A percentile compares a stretch with the other conserved stretches of the same genome.
Evolutionary conservation across 345 rosid genomes (phyloP).

Genomic region (Pugionium dolabratum): DNA sequence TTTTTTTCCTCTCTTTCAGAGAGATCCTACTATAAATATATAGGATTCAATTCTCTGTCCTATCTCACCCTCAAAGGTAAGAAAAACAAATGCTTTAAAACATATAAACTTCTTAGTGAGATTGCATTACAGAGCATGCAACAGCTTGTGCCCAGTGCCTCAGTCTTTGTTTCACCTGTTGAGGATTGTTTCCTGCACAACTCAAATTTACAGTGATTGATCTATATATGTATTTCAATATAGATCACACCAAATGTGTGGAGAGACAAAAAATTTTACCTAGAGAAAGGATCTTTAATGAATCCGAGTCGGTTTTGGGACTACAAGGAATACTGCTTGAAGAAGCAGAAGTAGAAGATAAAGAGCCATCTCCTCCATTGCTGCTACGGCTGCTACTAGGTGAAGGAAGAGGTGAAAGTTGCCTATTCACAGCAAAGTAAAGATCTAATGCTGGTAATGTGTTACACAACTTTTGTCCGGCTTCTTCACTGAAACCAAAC

Average conservation of each 20-base stretch:
- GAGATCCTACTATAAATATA: slow-evolving; percentile 27
- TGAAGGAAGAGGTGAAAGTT: slow-evolving; percentile 69
- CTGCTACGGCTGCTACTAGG: slow-evolving; percentile 55
- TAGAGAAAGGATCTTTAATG: slow-evolving; percentile 76
- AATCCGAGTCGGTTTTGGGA: slow-evolving; percentile 62
- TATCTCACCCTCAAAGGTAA: slow-evolving; percentile 33
- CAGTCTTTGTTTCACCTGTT: slow-evolving; percentile 58
- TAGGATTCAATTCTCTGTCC: slow-evolving; percentile 38
- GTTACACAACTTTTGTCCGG: slow-evolving; percentile 63
- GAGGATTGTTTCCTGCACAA: slow-evolving; percentile 68
- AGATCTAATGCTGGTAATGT: slow-evolving; percentile 91
- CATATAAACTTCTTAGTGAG: slow-evolving; percentile 31
- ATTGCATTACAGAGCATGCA: slow-evolving; percentile 63
- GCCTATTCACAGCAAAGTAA: slow-evolving; percentile 90
- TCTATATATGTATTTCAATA: background rate
- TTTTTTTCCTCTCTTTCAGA: slow-evolving; percentile 30
- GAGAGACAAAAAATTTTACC: slow-evolving; percentile 42
- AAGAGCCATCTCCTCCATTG: slow-evolving; percentile 38
- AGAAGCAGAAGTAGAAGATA: slow-evolving; percentile 41
- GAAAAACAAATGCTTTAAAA: slow-evolving; percentile 2
- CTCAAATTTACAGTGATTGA: slow-evolving; percentile 20
- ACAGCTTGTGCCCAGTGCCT: slow-evolving; percentile 75
- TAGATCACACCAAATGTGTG: too few species aligned
- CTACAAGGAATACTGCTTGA: slow-evolving; percentile 55
- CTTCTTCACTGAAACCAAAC: slow-evolving; percentile 88